Base-by-base conservation (phyloP, 805 yeast genomes). In the Lachancea cidri region DNA sequence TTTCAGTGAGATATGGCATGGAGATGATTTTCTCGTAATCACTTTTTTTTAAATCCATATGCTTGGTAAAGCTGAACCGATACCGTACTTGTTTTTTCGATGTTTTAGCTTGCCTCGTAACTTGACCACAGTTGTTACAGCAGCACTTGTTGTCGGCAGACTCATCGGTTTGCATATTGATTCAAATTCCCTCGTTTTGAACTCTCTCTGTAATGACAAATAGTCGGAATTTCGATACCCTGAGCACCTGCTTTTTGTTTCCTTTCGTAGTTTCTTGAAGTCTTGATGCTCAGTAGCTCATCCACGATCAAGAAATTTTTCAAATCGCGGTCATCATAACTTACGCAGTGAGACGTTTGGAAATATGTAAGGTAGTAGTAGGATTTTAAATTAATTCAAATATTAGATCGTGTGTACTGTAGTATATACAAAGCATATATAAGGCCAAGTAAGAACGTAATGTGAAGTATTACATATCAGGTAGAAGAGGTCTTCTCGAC, bases 1-100 rank as follows among this genome's bases (percentile, higher is more conserved):
- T 62, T 29, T 53, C 57, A 33, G 54, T 57, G 27, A 62, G 42
- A 39, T 60, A 62, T 20, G 53, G 55, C 20, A 57, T 55, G 1
- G 64, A 59, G 2, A 63, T 60, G 17, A 61, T 58, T 29, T 54
- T 41, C 27, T 52, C 53, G 42, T 61, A 61, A 35, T 55, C 53
- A 3, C 60, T 54, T 8, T 55, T 58, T 30, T 54, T 51, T 5
- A 53, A 31, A 3, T 53, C 43, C 55, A 59, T 45, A 30, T 51
- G 45, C 24, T 46, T 55, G 36, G 47, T 40, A 31, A 61, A 57
- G 27, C 51, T 53, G 33, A 53, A 53, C 17, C 48, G 47, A 31
- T 44, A 44, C 15, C 44, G 30, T 8, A 44, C 44, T 4, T 32
- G 42, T 14, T 37, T 44, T 29, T 36, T 34, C 13, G 31, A 8